A percentile compares a stretch with the other conserved stretches of the same genome.
These are phyloP conservation scores for Pythium insidiosum DNA, from an alignment of 352 stramenopile genomes.

Conservation along the genomic window DNA sequence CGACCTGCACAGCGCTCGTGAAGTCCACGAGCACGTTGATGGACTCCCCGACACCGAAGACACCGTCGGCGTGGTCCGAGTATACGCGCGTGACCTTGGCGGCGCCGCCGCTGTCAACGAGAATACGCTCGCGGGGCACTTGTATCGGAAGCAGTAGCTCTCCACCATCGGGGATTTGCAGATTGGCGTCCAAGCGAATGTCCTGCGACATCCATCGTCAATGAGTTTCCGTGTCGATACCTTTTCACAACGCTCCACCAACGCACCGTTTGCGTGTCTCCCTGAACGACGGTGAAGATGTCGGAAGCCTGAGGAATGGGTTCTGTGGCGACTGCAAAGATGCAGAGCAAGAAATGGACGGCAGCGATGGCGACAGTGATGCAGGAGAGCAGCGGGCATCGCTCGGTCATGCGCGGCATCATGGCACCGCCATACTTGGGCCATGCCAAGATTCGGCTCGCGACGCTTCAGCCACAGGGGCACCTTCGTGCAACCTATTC, in stretches of 20 bases:
- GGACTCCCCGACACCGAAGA: constrained; percentile 47
- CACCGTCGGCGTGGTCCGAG: constrained; percentile 33
- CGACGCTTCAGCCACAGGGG: background rate
- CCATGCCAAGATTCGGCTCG: background rate
- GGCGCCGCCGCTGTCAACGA: constrained; percentile 35
- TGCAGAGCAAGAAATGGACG: background rate
- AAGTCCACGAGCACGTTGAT: constrained; percentile 66
- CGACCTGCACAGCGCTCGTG: constrained; percentile 56
- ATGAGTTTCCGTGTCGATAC: background rate
- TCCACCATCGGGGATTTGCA: constrained; percentile 62
- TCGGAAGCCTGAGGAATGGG: constrained; percentile 39
- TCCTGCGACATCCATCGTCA: constrained; percentile 12
- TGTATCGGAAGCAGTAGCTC: constrained; percentile 59
- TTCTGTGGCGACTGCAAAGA: constrained; percentile 19
- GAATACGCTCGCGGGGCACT: constrained; percentile 44
- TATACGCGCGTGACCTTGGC: constrained; percentile 62
- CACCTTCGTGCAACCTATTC: constrained; percentile 1
- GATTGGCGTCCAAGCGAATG: constrained; percentile 56
- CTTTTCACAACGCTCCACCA: background rate
- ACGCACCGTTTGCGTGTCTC: constrained; percentile 28
- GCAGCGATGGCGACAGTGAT: background rate
- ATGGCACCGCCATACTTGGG: background rate
- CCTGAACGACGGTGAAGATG: constrained; percentile 37
- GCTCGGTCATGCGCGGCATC: background rate
- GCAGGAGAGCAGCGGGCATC: constrained; percentile 1